Percentiles rank a stretch among this genome's conserved stretches.
Evolutionary conservation across 345 rosid species (phyloP).

Genomic region (Crucihimalaya himalaica): DNA sequence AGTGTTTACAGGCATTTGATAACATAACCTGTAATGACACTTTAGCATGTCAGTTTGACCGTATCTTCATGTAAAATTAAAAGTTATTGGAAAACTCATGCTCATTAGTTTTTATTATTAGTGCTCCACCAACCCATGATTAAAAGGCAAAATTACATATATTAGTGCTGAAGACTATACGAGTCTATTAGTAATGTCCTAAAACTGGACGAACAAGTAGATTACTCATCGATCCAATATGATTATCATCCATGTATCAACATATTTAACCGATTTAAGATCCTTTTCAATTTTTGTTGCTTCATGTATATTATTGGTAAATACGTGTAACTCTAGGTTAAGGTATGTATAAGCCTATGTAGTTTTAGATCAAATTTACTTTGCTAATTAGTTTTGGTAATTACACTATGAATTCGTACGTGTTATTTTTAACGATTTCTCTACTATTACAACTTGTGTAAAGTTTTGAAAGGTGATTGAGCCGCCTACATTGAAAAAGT

Average conservation of each 20-base stretch:
- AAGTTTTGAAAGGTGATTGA: slow-evolving; percentile 13
- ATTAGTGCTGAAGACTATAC: too few relatives aligned
- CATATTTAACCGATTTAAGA: too few relatives aligned
- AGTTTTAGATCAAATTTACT: not conserved
- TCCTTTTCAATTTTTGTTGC: too few relatives aligned
- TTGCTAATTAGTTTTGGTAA: not conserved
- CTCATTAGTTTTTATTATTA: not conserved
- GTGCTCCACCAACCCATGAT: slow-evolving; percentile 31
- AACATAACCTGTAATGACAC: not conserved
- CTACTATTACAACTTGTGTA: slow-evolving; percentile 11
- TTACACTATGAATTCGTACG: not conserved
- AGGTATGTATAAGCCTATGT: not conserved
- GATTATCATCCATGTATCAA: too few relatives aligned
- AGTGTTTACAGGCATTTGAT: too few relatives aligned
- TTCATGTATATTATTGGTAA: too few relatives aligned
- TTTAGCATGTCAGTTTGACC: slow-evolving; percentile 24
- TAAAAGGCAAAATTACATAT: not conserved
- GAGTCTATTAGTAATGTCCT: too few relatives aligned
- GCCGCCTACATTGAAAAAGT: slow-evolving; percentile 36
- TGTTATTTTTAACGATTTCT: not conserved
- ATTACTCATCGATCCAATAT: too few relatives aligned
- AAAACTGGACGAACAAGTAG: too few relatives aligned
- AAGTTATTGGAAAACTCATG: not conserved
- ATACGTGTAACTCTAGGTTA: not conserved
- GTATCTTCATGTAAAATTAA: not conserved